These are phyloP conservation scores for Populus nigra DNA, from an alignment of 345 rosid species.

Conservation along the genomic window DNA sequence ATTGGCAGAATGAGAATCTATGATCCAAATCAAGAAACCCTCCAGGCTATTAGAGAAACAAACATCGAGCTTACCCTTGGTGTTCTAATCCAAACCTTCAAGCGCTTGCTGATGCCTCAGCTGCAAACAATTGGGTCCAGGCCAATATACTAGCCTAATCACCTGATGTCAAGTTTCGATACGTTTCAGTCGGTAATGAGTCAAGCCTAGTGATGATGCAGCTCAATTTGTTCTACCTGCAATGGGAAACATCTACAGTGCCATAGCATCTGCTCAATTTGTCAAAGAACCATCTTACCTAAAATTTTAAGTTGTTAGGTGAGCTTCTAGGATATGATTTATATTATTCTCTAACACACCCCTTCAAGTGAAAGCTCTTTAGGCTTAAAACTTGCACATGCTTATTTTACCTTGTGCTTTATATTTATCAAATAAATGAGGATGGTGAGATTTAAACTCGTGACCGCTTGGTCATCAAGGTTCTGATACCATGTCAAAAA, in stretches of 20 bases:
- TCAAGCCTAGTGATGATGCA: slow-evolving; percentile 18
- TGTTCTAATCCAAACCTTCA: slow-evolving; percentile 32
- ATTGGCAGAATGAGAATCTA: slow-evolving; percentile 40
- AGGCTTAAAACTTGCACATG: no score
- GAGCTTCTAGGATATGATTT: no score
- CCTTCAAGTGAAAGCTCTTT: no score
- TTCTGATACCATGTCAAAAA: no score
- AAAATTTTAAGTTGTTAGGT: no score
- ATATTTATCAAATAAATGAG: no score
- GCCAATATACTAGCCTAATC: slow-evolving; percentile 28
- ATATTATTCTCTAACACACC: no score
- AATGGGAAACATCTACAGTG: slow-evolving; percentile 27
- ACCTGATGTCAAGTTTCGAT: slow-evolving; percentile 36
- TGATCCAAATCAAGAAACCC: slow-evolving; percentile 34
- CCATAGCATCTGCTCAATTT: slow-evolving; percentile 20
- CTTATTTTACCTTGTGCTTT: no score
- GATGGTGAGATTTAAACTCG: no score
- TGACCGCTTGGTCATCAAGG: no score
- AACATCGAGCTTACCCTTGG: slow-evolving; percentile 36
- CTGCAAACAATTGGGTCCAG: slow-evolving; percentile 36
- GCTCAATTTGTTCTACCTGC: slow-evolving; percentile 26
- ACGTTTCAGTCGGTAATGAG: slow-evolving; percentile 54
- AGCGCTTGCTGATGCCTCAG: slow-evolving; percentile 22
- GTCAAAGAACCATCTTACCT: no score
- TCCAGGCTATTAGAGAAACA: slow-evolving; percentile 42